Evolutionary conservation across 176 grass and related monocot species (phyloP).

Genomic region (Poa pratensis): DNA sequence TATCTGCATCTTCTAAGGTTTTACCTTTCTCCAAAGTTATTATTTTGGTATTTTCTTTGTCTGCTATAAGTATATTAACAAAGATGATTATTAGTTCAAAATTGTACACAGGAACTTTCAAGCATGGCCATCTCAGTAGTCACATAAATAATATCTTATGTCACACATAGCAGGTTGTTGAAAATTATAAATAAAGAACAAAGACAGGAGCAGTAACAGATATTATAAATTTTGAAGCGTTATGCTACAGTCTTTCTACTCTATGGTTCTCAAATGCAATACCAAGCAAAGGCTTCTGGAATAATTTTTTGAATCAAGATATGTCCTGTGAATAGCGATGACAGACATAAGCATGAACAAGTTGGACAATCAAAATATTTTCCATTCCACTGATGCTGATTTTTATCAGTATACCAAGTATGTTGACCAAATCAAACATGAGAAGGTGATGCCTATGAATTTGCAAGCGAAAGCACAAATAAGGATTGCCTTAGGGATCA

Average conservation of each 20-base stretch:
- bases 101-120: conserved; percentile 19
- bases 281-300: conserved; percentile 16
- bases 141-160: background rate
- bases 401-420: conserved; percentile 14
- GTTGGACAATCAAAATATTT: background rate
- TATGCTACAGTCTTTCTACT: background rate
- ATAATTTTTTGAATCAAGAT: conserved; percentile 18
- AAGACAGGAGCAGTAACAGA: background rate
- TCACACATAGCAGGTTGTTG: background rate
- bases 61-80: conserved; percentile 29
- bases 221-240: background rate
- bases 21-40: conserved; percentile 30
- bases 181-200: background rate
- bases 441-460: conserved; percentile 10
- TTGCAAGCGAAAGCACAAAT: background rate
- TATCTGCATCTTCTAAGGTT: conserved; percentile 40
- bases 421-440: conserved; percentile 11
- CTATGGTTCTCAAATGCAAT: conserved; percentile 2
- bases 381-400: background rate
- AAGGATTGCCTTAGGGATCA: conserved; percentile 7
- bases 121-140: conserved; percentile 3
- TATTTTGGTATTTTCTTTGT: conserved; percentile 35
- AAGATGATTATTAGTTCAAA: conserved; percentile 33
- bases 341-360: conserved; percentile 22
- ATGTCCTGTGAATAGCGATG: background rate